A percentile compares a stretch with the other conserved stretches of the same genome.
Evolutionary conservation across 495 filamentous ascomycete genomes (phyloP).

Genomic region (Penicillium atrosanguineum): DNA sequence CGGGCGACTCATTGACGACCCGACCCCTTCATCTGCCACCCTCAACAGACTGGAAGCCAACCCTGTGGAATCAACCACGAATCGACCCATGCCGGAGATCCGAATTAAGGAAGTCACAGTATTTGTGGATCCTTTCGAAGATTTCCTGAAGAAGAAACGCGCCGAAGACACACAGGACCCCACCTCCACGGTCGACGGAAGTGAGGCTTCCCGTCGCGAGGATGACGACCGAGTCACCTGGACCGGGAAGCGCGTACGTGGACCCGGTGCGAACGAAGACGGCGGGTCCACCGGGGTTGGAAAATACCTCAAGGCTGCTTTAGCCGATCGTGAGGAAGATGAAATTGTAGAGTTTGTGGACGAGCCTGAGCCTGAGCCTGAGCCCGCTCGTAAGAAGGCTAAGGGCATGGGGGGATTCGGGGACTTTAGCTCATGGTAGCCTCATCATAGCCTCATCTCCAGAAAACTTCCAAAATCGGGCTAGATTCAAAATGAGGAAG

Average conservation of each 20-base stretch:
- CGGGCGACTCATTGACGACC: conserved; percentile 74
- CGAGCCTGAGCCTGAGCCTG: conserved; percentile 52
- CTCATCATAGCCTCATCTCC: conserved; percentile 12
- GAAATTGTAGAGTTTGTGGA: conserved; percentile 60
- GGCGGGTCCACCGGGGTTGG: conserved; percentile 57
- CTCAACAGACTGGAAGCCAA: conserved; percentile 70
- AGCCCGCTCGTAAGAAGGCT: conserved; percentile 75
- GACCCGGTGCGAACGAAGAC: conserved; percentile 48
- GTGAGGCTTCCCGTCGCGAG: conserved; percentile 52
- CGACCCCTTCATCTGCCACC: conserved; percentile 56
- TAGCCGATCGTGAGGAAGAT: conserved; percentile 48
- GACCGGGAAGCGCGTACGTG: conserved; percentile 81
- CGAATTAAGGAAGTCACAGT: conserved; percentile 79
- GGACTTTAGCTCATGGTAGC: conserved; percentile 64
- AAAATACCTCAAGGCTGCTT: conserved; percentile 71
- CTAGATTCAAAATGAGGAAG: not conserved
- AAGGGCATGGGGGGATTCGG: conserved; percentile 81
- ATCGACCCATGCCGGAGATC: conserved; percentile 72
- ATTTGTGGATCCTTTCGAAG: conserved; percentile 93
- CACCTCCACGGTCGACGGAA: conserved; percentile 31
- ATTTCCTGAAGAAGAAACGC: conserved; percentile 64
- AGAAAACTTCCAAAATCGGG: not conserved
- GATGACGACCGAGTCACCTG: conserved; percentile 89
- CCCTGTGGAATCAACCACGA: conserved; percentile 61
- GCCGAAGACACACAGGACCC: conserved; percentile 45